These are phyloP conservation scores for Cladosporium colombiae DNA, from an alignment of 2,329 filamentous ascomycete species.

Conservation along the genomic window DNA sequence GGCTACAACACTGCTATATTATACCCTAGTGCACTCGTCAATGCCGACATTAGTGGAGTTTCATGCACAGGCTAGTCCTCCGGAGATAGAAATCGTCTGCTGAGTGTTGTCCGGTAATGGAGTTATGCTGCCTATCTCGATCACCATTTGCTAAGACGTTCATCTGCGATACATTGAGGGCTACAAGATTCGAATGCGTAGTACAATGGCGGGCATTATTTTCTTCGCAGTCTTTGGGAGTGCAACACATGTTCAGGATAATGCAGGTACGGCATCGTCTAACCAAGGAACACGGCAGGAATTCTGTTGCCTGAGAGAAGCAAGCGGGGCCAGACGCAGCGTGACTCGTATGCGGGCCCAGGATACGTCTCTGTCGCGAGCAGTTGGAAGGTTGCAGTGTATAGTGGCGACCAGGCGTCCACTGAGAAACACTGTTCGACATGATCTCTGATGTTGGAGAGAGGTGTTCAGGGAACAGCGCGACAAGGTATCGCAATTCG, in stretches of 20 bases:
- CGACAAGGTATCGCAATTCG: neutral
- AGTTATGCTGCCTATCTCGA: neutral
- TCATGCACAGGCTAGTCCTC: neutral
- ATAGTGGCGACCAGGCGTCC: no score
- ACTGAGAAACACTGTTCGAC: neutral
- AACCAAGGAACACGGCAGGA: neutral
- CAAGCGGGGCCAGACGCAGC: neutral
- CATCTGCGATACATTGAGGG: no score
- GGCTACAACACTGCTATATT: neutral
- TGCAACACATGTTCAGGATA: no score
- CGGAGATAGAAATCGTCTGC: neutral
- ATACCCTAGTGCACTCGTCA: neutral
- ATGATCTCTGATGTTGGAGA: neutral
- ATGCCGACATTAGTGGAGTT: neutral
- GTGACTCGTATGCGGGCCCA: neutral
- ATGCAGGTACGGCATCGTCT: no score
- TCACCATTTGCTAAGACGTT: neutral
- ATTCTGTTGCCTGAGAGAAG: slow-evolving; percentile 1
- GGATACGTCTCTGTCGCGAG: neutral
- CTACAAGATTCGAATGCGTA: no score
- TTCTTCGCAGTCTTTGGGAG: no score
- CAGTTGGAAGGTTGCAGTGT: no score
- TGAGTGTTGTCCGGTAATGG: neutral
- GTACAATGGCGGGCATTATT: no score
- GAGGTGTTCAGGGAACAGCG: neutral